Evolutionary conservation across 129 eudicot species (phyloP), one percentile per base, ranked within the genome.

Genomic region (Helianthus annuus): DNA sequence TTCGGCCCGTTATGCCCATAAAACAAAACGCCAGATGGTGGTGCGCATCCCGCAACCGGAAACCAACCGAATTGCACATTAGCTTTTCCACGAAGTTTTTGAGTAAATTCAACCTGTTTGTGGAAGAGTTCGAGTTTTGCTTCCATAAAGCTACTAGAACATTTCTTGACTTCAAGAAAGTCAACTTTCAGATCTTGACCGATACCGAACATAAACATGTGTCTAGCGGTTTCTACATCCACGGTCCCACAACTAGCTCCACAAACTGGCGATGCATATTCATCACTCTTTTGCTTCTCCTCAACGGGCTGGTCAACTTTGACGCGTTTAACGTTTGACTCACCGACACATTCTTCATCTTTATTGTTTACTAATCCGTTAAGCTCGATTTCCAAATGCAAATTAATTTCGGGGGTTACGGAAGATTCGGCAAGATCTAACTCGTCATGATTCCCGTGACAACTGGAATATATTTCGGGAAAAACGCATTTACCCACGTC

Each of bases 41-140:
- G 67, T 49, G 78, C 86, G 38, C 75, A 76, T 54, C 79, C 85
- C 3, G 84, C 69, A 62, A 85, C 82, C 11, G 88, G 81, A 56
- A 88, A 84, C 99, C 99, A 94, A 48, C 93, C 99, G 76, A 84
- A 90, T 54, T 63, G 80, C 55, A 88, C 80, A 73, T 94, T 94
- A 16, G 96, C 85, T 65, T 81, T 83, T 15, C 99, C 99, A 14
- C 99, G 92, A 57, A 75, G 81, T 63, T 79, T 87, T 79, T 82
- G 75, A 7, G 86, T 93, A 14, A 93, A 84, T 48, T 93, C 97
- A 57, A 68, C 81, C 85, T 93, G 98, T 80, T 87, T 87, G 78
- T 80, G 70, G 65, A 93, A 93, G 14, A 93, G 78, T 65, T 93
- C 96, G 54, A 46, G 62, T 4, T 86, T 79, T 70, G 84, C 75